Evolutionary conservation across 805 yeast genomes (phyloP), one percentile per base, ranked within the genome.

Genomic region (Cyberlindnera lachancei): DNA sequence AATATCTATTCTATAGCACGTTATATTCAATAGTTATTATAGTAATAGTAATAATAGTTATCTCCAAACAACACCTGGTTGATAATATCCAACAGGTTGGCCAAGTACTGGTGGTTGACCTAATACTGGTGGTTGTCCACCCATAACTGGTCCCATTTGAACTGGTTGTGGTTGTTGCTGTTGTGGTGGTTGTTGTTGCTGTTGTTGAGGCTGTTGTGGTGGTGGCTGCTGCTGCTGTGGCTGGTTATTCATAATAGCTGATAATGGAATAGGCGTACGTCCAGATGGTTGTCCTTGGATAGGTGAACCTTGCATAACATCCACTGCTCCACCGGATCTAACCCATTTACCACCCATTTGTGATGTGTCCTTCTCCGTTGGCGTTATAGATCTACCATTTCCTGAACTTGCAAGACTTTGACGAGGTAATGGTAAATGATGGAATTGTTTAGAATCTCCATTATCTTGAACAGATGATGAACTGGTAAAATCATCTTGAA

Each of bases 361-460:
- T n/a, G n/a, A n/a, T n/a, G n/a, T n/a, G n/a, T 34, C 34, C 29
- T 33, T 32, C 23, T 33, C 38, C 6, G 34, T 23, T 24, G 50
- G 41, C 1, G 50, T 42, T 13, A 25, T 38, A 5, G 46, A 32
- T 12, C 25, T 15, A 18, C 22, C 18, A 13, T 10, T 17, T n/a
- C 22, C n/a, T 9, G 12, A 23, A 3, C 25, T 25, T 11, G 39
- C 48, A 10, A 46, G 29, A 4, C 50, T 42, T 3, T 43, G 47
- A 25, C 43, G 38, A 20, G 53, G 52, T 15, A 46, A 30, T 13
- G 55, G 55, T 5, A 50, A 34, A 26, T 50, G 55, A 16, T 48
- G 53, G 37, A 45, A 48, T 18, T 44, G 42, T 24, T 40, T 42
- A n/a, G 45, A 36, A 11, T 43, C 42, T 20, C 40, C 42, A 10